Evolutionary conservation across 2,329 filamentous ascomycete genomes (phyloP).

Genomic region (Fusarium sp.): DNA sequence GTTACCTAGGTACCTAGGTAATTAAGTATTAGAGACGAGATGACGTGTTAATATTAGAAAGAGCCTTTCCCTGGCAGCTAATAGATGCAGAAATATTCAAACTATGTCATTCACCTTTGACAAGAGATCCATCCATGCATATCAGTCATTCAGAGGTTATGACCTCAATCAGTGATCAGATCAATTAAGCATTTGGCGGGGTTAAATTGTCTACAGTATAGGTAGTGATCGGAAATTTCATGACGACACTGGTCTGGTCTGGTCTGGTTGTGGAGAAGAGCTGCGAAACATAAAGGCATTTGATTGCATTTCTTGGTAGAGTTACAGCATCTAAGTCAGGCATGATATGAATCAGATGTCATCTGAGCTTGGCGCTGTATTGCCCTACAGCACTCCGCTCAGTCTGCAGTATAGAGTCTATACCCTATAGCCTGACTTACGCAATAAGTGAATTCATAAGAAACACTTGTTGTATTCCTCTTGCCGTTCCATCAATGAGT

Average conservation of each 20-base stretch:
- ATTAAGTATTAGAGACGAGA: background rate
- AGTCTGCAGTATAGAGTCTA: background rate
- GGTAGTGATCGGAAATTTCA: slow-evolving; percentile 9
- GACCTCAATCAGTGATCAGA: slow-evolving; percentile 4
- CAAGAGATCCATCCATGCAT: background rate
- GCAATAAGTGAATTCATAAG: background rate
- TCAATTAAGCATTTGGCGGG: background rate
- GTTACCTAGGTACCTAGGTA: background rate
- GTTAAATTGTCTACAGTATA: background rate
- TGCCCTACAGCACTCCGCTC: background rate
- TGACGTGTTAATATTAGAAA: background rate
- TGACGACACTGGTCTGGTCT: slow-evolving; percentile 15
- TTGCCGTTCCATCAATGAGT: background rate
- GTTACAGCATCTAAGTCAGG: background rate
- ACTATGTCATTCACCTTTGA: slow-evolving; percentile 4
- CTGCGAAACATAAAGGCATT: slow-evolving; percentile 6
- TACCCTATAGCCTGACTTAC: background rate
- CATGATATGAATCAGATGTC: background rate
- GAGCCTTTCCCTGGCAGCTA: background rate
- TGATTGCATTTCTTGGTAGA: slow-evolving; percentile 4
- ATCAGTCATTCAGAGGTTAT: slow-evolving; percentile 3
- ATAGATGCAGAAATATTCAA: background rate
- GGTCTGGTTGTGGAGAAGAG: slow-evolving; percentile 18
- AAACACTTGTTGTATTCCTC: background rate
- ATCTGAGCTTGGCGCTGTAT: background rate